Conservation (phyloP, 331 rosid genomes). For the Acacia concinna region DNA sequence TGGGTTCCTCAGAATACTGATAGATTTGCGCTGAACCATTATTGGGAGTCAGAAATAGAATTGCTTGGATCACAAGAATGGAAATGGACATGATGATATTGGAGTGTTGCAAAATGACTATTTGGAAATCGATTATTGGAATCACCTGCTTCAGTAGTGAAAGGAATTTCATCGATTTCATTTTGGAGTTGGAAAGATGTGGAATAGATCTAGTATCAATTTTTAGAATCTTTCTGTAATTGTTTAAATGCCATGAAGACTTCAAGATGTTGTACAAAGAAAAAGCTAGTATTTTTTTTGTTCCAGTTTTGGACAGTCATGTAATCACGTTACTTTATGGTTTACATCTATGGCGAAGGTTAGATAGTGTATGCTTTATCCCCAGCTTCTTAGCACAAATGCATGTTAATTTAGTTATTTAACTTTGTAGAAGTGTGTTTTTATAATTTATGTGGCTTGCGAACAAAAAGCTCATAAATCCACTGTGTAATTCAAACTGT, state of each 20-base stretch:
- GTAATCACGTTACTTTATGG: too few species aligned
- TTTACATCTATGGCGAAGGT: not conserved
- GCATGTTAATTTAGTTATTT: too few species aligned
- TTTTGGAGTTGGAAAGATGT: not conserved
- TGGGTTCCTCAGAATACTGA: not conserved
- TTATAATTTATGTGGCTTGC: too few species aligned
- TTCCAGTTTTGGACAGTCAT: not conserved
- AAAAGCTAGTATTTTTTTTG: not conserved
- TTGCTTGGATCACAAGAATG: not conserved
- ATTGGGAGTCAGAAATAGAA: not conserved
- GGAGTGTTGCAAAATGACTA: not conserved
- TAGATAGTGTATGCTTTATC: too few species aligned
- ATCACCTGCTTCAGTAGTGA: not conserved
- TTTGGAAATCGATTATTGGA: not conserved
- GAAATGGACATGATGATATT: not conserved
- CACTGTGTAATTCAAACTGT: too few species aligned
- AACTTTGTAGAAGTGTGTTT: too few species aligned
- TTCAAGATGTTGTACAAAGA: not conserved
- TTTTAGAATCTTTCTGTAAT: not conserved
- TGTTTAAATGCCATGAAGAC: not conserved
- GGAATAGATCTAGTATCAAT: not conserved
- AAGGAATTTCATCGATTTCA: not conserved
- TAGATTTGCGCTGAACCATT: not conserved
- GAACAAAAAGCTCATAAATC: too few species aligned
- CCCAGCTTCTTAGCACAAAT: too few species aligned